Base-by-base conservation (phyloP, 2,329 filamentous ascomycete species). In the Rosellinia necatrix region DNA sequence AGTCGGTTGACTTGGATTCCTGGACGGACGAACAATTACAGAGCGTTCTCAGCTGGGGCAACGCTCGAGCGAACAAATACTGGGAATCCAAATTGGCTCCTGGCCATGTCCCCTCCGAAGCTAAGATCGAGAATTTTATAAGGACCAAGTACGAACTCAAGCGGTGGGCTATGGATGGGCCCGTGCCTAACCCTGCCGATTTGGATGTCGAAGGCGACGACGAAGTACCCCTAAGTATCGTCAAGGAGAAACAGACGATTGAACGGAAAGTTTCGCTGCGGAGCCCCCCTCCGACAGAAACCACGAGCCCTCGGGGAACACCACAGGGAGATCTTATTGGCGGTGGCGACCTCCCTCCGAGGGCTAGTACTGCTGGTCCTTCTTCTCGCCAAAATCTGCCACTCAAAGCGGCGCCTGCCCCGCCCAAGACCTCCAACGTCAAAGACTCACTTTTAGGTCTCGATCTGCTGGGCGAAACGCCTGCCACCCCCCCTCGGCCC, bases 111-210 rank as follows among this genome's bases (percentile, higher is more conserved):
- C 94, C 94, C 1, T 96, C 93, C 19, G 96, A 99, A 78, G 84
- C 90, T 64, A 99, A 99, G 82, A 97, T 99, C 67, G 94, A 99
- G 82, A 99, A 97, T 80, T 99, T 99, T 71, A 97, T 99, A 68
- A 87, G 94, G 64, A 99, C 96, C 53, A 99, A 99, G 76, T 99
- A 99, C 75, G 94, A 99, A 74, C 89, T 94, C 50, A 97, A 96
- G 83, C 84, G 96, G 77, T 99, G 94, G 94, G 89, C 92, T n/a
- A 97, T 97, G 92, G 94, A 99, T 59, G 94, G 94, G 1, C 87
- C 86, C 4, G 93, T 96, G 71, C 96, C 96, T 4, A 92, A 97
- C 71, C 94, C 96, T n/a, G 82, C 90, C 3, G 90, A 89, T 1
- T 76, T 99, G 48, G 91, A 96, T 71, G 85, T 78, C 12, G 90